Conservation (phyloP, 257 asterid species). For the Craterostigma plantagineum region DNA sequence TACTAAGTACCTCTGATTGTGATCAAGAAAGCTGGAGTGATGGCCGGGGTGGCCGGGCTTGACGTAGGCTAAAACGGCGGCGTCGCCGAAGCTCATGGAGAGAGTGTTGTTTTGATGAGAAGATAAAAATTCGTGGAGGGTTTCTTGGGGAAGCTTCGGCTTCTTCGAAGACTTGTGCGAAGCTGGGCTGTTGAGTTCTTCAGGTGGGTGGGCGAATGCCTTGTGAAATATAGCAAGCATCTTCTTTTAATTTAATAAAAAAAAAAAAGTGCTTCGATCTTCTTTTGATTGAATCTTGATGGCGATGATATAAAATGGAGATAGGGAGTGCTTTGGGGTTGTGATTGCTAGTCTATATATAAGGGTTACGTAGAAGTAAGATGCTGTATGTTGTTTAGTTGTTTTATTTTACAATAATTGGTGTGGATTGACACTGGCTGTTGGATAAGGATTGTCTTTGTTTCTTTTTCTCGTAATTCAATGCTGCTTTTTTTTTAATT, state of each 20-base stretch:
- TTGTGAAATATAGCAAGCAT: slow-evolving; percentile 78
- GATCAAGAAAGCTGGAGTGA: slow-evolving; percentile 9
- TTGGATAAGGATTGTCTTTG: too few species aligned
- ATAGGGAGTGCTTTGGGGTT: too few species aligned
- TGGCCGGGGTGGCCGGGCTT: slow-evolving; percentile 7
- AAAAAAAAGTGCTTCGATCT: too few species aligned
- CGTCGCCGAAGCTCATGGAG: slow-evolving; percentile 38
- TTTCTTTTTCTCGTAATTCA: too few species aligned
- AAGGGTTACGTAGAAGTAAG: too few species aligned
- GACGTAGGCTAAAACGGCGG: slow-evolving; percentile 66
- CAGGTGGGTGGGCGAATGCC: slow-evolving; percentile 64
- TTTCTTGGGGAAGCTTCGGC: slow-evolving; percentile 43
- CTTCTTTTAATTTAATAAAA: neutral
- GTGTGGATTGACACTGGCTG: too few species aligned
- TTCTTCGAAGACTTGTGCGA: slow-evolving; percentile 15
- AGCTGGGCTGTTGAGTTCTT: slow-evolving; percentile 66
- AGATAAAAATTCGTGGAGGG: slow-evolving; percentile 27
- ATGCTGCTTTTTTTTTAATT: too few species aligned
- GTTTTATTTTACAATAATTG: too few species aligned
- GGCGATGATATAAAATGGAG: too few species aligned
- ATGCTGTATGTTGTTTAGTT: too few species aligned
- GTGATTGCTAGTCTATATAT: too few species aligned
- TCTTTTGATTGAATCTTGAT: too few species aligned
- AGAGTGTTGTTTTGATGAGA: slow-evolving; percentile 21
- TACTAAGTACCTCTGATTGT: slow-evolving; percentile 34